Evolutionary conservation across 2,329 filamentous ascomycete genomes (phyloP), one percentile per base, ranked within the genome.

Genomic region (Colletotrichum trifolii): DNA sequence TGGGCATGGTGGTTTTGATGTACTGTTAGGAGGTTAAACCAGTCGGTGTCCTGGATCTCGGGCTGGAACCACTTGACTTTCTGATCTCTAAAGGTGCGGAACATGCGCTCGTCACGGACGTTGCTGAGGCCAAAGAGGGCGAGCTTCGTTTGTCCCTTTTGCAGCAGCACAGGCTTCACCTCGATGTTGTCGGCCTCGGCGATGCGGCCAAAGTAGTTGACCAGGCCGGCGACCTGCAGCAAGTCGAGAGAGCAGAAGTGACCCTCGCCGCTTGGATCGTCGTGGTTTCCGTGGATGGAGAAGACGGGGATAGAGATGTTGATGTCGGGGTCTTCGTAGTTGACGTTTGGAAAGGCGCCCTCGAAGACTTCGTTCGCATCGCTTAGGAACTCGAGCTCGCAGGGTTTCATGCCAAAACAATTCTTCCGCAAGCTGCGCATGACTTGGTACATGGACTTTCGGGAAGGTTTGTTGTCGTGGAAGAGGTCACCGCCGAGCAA

Each of bases 281-380:
- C 96, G 75, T 99, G 96, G 73, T 99, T 99, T 49, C 96, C 96
- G 72, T 99, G 96, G 45, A 99, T 99, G 1, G 95, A 97, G 75
- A 99, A 99, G 35, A 99, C 94, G 0, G 96, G 96, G 60, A 98
- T 97, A 1, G 94, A 93, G 66, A 99, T 89, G 73, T 99, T 99
- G 77, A 99, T 97, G 72, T 99, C 93, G 33, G 93, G 89, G 73
- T 99, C 96, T 77, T 98, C 94, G 78, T 99, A 99, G 78, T 99
- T 99, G 78, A 97, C 95, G 76, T 97, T 92, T 54, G 93, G 90
- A 74, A 97, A 97, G 0, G 93, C 90, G 7, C 92, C 92, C 67
- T 93, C 91, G 72, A 99, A 97, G 68, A 95, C 92, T 72, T 97
- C 92, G 70, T 90, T 93, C 8, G 93, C 93, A 77, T 99, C 96